Evolutionary conservation across 768 basidiomycete genomes (phyloP), one percentile per base, ranked within the genome.

Genomic region (Amanita rubescens): DNA sequence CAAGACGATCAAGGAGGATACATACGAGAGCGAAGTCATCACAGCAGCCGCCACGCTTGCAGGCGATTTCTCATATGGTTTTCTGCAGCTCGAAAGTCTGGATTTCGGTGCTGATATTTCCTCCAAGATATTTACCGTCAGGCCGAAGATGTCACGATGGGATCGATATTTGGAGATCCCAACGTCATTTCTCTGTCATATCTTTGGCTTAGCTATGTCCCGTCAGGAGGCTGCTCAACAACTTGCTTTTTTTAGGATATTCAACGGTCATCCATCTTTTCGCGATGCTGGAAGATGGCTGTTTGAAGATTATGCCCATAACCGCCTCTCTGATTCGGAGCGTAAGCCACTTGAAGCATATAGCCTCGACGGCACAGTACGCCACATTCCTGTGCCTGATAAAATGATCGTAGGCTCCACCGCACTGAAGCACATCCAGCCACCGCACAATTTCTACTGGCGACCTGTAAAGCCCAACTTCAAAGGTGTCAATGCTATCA

Each of bases 401-500:
- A 32, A 12, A 22, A 30, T 37, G 42, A 37, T 53, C 11, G 27
- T 42, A 46, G 55, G 51, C 44, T 38, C 30, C 19, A 41, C 41
- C 35, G 42, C 41, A 17, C 55, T 56, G 41, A 43, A 41, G 22
- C 24, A 22, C 19, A 56, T 53, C 20, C 50, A 56, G 34, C 44
- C 43, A 27, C 43, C 43, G 24, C 27, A 45, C 43, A 45, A 45
- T 45, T 45, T 45, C 43, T 45, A 45, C 43, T 52, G 55, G 55
- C n/a, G n/a, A n/a, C 55, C 55, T 37, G 50, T 42, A 48, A 37
- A 56, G 42, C 44, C 49, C n/a, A 56, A 52, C 50, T 56, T 56
- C 47, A 41, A 56, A 35, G 55, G 55, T 27, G 25, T 56, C 33
- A 24, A 56, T 41, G 44, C 19, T 46, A 34, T 55, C 42, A 51